Evolutionary conservation across 306 rosid species (phyloP).

Genomic region (Sechiopsis laciniata): DNA sequence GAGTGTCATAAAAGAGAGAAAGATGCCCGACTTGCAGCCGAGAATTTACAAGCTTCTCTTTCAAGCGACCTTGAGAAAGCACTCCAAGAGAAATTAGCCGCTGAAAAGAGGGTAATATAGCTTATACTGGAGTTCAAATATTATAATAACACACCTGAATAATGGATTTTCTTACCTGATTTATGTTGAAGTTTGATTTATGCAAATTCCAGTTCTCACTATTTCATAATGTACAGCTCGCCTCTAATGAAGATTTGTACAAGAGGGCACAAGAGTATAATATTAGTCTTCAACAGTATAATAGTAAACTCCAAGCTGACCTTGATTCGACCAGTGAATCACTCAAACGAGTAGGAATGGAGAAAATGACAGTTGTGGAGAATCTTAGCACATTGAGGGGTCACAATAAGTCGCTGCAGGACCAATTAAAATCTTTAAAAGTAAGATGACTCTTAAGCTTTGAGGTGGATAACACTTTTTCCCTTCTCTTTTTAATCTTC

Average conservation of each 20-base stretch:
- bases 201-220: not conserved
- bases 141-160: not conserved
- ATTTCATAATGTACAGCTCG: constrained; percentile 43
- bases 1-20: constrained; percentile 49
- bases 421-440: constrained; percentile 55
- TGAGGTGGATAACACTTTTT: not conserved
- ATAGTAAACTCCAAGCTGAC: constrained; percentile 69
- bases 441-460: constrained; percentile 34
- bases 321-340: constrained; percentile 58
- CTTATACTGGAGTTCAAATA: not conserved
- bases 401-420: constrained; percentile 71
- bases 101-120: constrained; percentile 58
- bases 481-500: too few relatives aligned
- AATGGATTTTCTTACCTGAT: not conserved
- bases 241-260: constrained; percentile 66
- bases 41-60: constrained; percentile 46
- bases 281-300: constrained; percentile 75
- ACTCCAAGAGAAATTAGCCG: constrained; percentile 50
- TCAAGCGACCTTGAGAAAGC: constrained; percentile 59
- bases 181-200: too few relatives aligned
- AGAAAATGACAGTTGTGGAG: constrained; percentile 72
- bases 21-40: constrained; percentile 63
- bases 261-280: constrained; percentile 80
- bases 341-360: constrained; percentile 61
- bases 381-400: constrained; percentile 64